These are phyloP conservation scores for Penicillium occitanis DNA, from an alignment of 2,329 filamentous ascomycete species.

Conservation along the genomic window DNA sequence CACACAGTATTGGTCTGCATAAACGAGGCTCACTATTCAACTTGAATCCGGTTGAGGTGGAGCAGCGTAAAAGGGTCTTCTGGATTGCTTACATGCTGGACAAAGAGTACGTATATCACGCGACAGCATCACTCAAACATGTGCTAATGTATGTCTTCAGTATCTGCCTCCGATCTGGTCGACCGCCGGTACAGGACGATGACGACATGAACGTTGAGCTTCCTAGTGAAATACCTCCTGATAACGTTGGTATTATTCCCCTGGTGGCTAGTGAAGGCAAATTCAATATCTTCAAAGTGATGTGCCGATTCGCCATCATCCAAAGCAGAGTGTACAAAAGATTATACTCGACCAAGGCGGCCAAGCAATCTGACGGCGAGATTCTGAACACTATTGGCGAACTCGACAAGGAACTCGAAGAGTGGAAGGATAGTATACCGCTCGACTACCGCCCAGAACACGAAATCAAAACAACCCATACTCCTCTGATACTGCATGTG, in stretches of 20 bases:
- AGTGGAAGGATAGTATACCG: slow-evolving; percentile 95
- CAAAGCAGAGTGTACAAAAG: slow-evolving; percentile 92
- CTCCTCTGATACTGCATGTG: slow-evolving; percentile 88
- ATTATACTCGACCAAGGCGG: slow-evolving; percentile 87
- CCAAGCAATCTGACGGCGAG: slow-evolving; percentile 88
- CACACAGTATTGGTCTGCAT: slow-evolving; percentile 93
- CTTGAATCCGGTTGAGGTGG: slow-evolving; percentile 87
- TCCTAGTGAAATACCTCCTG: slow-evolving; percentile 82
- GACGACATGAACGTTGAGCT: slow-evolving; percentile 95
- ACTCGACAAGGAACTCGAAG: slow-evolving; percentile 82
- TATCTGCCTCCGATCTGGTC: slow-evolving; percentile 69
- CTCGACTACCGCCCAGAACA: slow-evolving; percentile 96
- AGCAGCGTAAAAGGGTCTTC: slow-evolving; percentile 78
- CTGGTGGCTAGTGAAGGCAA: slow-evolving; percentile 85
- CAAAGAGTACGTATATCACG: slow-evolving; percentile 56
- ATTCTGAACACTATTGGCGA: slow-evolving; percentile 94
- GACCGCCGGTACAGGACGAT: slow-evolving; percentile 71
- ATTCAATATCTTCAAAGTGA: slow-evolving; percentile 89
- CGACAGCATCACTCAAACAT: not conserved
- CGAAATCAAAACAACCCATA: slow-evolving; percentile 90
- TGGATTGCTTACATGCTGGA: slow-evolving; percentile 76
- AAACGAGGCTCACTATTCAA: slow-evolving; percentile 92
- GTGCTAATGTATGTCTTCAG: slow-evolving; percentile 32
- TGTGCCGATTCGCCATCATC: slow-evolving; percentile 89
- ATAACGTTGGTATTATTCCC: slow-evolving; percentile 93